Conservation (phyloP, 257 asterid genomes). For the Solanum piurae region DNA sequence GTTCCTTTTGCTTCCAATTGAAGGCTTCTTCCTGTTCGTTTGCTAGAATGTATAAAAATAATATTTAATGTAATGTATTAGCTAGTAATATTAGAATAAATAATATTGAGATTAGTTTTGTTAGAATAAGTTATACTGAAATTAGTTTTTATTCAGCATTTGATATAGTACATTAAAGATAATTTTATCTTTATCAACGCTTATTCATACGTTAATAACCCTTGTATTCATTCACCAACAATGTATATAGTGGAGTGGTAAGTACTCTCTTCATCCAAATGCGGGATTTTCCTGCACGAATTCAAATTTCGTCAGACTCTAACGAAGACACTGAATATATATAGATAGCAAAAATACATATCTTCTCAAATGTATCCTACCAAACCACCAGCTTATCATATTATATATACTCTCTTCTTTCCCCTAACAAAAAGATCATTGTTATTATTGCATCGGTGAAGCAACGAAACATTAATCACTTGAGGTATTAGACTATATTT, state of each 20-base stretch:
- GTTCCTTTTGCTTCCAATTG: neutral
- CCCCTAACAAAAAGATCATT: neutral
- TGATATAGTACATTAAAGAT: neutral
- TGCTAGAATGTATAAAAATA: too few species aligned
- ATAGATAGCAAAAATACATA: neutral
- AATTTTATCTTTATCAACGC: neutral
- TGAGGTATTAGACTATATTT: neutral
- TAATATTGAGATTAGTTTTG: too few species aligned
- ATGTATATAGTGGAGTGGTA: neutral
- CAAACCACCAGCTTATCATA: neutral
- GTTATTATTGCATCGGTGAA: neutral
- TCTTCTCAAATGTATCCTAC: too few species aligned
- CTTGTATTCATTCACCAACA: neutral
- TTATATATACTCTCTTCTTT: neutral
- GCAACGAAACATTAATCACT: neutral
- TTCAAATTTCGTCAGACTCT: too few species aligned
- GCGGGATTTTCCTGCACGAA: fast-evolving
- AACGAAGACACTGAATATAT: too few species aligned
- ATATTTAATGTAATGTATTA: too few species aligned
- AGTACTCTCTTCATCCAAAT: neutral
- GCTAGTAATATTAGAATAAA: too few species aligned
- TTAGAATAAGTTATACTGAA: neutral
- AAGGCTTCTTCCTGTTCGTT: neutral
- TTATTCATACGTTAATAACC: too few species aligned
- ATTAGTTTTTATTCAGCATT: too few species aligned